Conservation (phyloP, 441 rosid species). For the Pelargonium fulgidum region DNA sequence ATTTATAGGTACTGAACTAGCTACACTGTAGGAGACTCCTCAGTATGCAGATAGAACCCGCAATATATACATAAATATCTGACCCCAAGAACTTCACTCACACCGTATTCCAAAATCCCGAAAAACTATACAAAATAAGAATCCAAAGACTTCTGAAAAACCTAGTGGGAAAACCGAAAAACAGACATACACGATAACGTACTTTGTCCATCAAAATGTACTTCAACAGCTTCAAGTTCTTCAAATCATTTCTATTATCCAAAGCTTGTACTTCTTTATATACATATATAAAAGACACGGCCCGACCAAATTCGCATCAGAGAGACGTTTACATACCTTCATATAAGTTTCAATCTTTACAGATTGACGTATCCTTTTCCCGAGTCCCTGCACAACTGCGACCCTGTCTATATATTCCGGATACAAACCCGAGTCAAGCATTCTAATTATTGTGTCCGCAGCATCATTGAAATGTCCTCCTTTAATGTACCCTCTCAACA, state of each 20-base stretch:
- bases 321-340: slow-evolving; percentile 56
- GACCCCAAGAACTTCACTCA: no score
- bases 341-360: slow-evolving; percentile 55
- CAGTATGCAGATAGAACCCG: no score
- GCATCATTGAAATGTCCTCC: slow-evolving; percentile 78
- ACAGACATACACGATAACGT: background rate
- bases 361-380: slow-evolving; percentile 54
- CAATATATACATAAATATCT: no score
- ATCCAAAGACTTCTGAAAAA: no score
- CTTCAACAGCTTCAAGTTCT: slow-evolving; percentile 16
- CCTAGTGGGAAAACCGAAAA: no score
- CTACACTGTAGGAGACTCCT: no score
- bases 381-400: slow-evolving; percentile 79
- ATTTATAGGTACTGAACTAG: no score
- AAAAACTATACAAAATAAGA: no score
- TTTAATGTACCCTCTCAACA: slow-evolving; percentile 76
- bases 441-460: slow-evolving; percentile 50
- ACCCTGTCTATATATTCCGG: slow-evolving; percentile 78
- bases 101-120: no score
- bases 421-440: slow-evolving; percentile 68
- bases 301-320: slow-evolving; percentile 53
- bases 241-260: slow-evolving; percentile 73
- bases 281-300: slow-evolving; percentile 72
- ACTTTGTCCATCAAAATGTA: background rate
- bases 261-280: slow-evolving; percentile 59